Conservation (phyloP, 208 protist species). For the Trypanosoma congolense region DNA sequence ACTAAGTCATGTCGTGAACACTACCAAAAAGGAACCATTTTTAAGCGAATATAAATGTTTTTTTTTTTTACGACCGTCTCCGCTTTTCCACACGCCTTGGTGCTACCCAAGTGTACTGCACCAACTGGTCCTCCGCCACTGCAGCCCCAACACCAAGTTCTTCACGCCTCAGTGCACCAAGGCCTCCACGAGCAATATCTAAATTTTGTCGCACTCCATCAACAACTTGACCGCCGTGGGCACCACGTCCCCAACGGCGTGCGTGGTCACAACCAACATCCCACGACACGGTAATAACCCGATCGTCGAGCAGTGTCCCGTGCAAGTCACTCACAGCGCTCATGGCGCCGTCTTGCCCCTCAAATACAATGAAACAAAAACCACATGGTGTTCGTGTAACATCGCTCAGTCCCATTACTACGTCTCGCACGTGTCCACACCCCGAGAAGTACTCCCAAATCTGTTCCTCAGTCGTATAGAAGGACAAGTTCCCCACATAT, state of each 20-base stretch:
- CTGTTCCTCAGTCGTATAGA: constrained; percentile 97
- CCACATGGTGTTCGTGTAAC: constrained; percentile 94
- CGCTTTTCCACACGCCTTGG: constrained; percentile 21
- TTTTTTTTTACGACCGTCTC: constrained; percentile 1
- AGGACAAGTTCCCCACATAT: constrained; percentile 98
- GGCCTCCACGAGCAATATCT: constrained; percentile 88
- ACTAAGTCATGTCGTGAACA: too few relatives aligned
- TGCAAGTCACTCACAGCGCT: constrained; percentile 85
- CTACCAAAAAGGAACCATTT: not conserved
- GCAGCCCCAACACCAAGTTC: constrained; percentile 49
- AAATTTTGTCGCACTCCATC: constrained; percentile 89
- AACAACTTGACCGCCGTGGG: constrained; percentile 88
- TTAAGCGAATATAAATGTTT: not conserved
- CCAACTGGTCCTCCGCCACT: constrained; percentile 42
- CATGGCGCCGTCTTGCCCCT: constrained; percentile 86
- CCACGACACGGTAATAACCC: constrained; percentile 78
- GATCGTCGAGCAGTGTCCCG: constrained; percentile 73
- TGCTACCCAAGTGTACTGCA: constrained; percentile 67
- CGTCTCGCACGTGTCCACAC: constrained; percentile 92
- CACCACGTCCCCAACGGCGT: constrained; percentile 81
- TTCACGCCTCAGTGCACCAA: constrained; percentile 74
- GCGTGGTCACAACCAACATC: constrained; percentile 77
- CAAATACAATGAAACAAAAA: constrained; percentile 98
- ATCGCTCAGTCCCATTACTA: constrained; percentile 98
- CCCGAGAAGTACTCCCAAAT: constrained; percentile 93